Percentiles rank a stretch among this genome's conserved stretches.
phyloP scores from a whole-genome alignment of 2,329 filamentous ascomycete genomes.

The Apiospora koreana region DNA sequence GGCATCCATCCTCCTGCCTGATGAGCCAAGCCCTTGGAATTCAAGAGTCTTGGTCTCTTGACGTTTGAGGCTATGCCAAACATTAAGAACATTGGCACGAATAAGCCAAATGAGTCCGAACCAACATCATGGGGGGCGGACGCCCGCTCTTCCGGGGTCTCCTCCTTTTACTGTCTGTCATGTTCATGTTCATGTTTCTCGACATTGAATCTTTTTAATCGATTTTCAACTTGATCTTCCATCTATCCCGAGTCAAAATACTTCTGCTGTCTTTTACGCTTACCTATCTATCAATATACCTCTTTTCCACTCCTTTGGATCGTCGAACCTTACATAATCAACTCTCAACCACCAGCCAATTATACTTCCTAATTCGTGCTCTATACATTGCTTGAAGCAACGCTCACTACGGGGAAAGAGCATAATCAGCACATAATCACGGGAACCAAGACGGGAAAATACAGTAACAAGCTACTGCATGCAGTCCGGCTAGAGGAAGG shows the following conservation, averaged over 20 bases:
- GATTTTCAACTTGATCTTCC: not conserved
- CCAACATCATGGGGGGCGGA: not conserved
- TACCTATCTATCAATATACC: too few species aligned
- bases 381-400: not conserved
- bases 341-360: not conserved
- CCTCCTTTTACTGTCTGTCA: not conserved
- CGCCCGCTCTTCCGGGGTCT: not conserved
- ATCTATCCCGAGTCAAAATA: not conserved
- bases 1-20: not conserved
- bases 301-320: not conserved
- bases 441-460: not conserved
- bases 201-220: not conserved
- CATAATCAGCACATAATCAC: not conserved
- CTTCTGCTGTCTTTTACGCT: not conserved
- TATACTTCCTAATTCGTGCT: not conserved
- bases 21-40: not conserved
- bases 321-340: not conserved
- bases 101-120: not conserved
- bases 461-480: not conserved
- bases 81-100: not conserved
- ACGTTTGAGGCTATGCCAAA: slow-evolving; percentile 1
- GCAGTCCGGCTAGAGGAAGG: not conserved
- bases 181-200: not conserved
- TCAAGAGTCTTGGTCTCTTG: not conserved
- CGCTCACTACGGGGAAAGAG: not conserved